Evolutionary conservation across 768 basidiomycete species (phyloP).

Genomic region (Mycena chlorophos): DNA sequence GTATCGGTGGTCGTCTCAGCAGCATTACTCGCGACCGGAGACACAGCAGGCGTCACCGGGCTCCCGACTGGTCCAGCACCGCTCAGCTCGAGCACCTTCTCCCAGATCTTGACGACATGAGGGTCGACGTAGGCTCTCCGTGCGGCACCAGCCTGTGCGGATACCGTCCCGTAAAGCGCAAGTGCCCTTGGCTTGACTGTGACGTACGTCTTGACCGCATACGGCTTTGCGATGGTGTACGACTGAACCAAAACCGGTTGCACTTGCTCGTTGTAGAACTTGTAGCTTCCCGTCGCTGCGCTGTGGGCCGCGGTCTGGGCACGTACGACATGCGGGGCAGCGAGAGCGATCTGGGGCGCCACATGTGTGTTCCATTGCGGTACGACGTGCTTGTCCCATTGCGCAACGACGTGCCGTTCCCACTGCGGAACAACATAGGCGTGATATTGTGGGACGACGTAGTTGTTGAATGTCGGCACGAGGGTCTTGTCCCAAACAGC

Average conservation of each 20-base stretch:
- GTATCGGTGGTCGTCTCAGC: conserved; percentile 12
- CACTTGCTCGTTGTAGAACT: conserved; percentile 6
- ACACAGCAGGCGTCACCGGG: conserved; percentile 25
- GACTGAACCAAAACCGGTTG: conserved; percentile 39
- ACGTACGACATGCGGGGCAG: conserved; percentile 35
- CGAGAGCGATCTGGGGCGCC: conserved; percentile 26
- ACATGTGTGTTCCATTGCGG: conserved; percentile 28
- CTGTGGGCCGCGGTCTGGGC: conserved; percentile 24
- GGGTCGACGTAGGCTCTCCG: conserved; percentile 74
- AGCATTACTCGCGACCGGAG: conserved; percentile 19
- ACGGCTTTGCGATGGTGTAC: conserved; percentile 8
- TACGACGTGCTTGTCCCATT: conserved; percentile 29
- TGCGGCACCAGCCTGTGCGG: conserved; percentile 42
- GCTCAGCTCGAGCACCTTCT: conserved; percentile 65
- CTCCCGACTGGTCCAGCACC: conserved; percentile 18
- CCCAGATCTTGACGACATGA: conserved; percentile 74
- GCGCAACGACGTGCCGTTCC: conserved; percentile 39
- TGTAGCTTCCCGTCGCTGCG: conserved; percentile 4
- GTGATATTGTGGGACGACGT: too few relatives aligned
- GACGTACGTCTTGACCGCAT: conserved; percentile 15
- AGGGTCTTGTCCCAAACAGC: conserved; percentile 15
- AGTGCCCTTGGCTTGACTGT: conserved; percentile 7
- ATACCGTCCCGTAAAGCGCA: conserved; percentile 6
- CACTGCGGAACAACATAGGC: conserved; percentile 46
- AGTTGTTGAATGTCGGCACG: conserved; percentile 22